phyloP scores from a whole-genome alignment of 192 early-diverging fungal genomes.

The Podila epigama region DNA sequence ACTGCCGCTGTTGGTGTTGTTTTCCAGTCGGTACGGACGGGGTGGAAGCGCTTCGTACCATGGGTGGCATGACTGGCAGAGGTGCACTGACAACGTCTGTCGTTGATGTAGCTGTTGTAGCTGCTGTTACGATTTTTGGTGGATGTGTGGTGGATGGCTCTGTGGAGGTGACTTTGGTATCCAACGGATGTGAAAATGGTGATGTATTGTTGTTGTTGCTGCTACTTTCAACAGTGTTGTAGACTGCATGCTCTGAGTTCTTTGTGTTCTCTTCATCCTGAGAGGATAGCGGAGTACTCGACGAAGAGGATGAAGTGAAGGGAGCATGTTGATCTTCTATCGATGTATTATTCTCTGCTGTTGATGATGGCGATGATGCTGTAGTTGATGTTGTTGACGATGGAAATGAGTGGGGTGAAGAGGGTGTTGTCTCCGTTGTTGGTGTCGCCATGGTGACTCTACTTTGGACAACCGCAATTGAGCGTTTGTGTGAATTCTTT shows the following conservation, averaged over 20 bases:
- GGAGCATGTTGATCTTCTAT: slow-evolving; percentile 13
- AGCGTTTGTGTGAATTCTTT: no score
- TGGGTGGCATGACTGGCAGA: not conserved
- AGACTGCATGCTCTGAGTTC: not conserved
- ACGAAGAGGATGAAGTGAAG: slow-evolving; percentile 2
- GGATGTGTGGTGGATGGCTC: not conserved
- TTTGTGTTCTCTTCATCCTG: not conserved
- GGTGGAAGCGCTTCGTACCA: no score
- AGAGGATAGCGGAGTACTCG: slow-evolving; percentile 2
- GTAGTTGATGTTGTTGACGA: not conserved
- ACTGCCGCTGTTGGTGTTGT: not conserved
- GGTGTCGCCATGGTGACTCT: no score
- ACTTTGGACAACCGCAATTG: no score
- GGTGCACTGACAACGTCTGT: slow-evolving; percentile 1
- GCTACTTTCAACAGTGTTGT: not conserved
- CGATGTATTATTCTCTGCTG: not conserved
- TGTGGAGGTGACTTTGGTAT: not conserved
- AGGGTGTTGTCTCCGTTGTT: not conserved
- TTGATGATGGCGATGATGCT: not conserved
- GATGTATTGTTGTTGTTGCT: not conserved
- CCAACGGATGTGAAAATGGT: slow-evolving; percentile 22
- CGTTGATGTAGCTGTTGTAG: not conserved
- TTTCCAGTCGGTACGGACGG: slow-evolving; percentile 7
- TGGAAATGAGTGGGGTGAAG: not conserved
- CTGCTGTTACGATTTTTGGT: not conserved